Percentiles rank a stretch among this genome's conserved stretches.
Conservation (phyloP, 495 filamentous ascomycete species). For the Extremus antarcticus region DNA sequence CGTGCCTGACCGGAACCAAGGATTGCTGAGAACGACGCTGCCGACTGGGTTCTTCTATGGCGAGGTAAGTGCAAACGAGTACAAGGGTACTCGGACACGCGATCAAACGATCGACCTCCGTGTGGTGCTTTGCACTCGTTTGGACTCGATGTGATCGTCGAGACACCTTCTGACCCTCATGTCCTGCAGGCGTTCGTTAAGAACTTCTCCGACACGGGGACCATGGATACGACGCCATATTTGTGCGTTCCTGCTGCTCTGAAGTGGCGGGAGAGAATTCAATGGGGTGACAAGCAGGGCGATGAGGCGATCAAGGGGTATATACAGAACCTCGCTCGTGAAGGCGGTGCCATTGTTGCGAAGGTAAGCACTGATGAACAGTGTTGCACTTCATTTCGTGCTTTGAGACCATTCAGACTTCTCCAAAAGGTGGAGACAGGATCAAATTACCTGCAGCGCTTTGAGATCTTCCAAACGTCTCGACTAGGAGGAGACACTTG, state of each 20-base stretch:
- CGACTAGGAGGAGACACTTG: too few species aligned
- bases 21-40: conserved; percentile 58
- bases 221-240: conserved; percentile 59
- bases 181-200: conserved; percentile 48
- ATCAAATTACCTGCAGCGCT: too few species aligned
- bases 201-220: conserved; percentile 70
- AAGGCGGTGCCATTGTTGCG: conserved; percentile 49
- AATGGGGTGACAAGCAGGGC: conserved; percentile 57
- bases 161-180: conserved; percentile 35
- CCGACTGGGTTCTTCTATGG: conserved; percentile 48
- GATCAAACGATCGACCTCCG: too few species aligned
- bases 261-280: conserved; percentile 49
- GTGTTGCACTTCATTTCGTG: too few species aligned
- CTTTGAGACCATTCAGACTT: too few species aligned
- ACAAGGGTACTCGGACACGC: conserved; percentile 50
- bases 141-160: too few species aligned
- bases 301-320: conserved; percentile 59
- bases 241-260: conserved; percentile 61
- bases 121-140: too few species aligned
- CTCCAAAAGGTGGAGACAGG: too few species aligned
- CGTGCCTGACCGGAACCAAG: conserved; percentile 62
- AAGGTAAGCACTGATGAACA: too few species aligned
- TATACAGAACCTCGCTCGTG: conserved; percentile 41
- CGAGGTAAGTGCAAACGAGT: conserved; percentile 37
- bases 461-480: too few species aligned